Percentiles rank a stretch among this genome's conserved stretches.
Evolutionary conservation across 352 stramenopile genomes (phyloP).

Genomic region (Phytopythium montanum): DNA sequence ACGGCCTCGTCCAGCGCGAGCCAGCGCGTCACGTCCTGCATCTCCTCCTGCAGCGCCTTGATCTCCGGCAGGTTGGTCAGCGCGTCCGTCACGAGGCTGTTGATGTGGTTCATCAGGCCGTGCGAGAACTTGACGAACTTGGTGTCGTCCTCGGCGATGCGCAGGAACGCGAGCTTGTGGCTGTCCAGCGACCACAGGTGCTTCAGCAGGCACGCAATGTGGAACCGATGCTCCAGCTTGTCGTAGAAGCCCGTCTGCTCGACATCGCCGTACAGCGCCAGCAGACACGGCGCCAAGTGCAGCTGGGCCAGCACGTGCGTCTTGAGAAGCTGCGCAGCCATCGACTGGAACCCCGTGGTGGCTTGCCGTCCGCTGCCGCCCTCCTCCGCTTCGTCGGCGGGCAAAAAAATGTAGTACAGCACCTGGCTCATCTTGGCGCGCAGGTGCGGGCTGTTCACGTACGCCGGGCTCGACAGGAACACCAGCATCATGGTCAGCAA

Average conservation of each 20-base stretch:
- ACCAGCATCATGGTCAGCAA: conserved; percentile 90
- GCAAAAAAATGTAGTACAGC: conserved; percentile 96
- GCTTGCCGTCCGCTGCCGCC: conserved; percentile 15
- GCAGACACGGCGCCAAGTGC: conserved; percentile 92
- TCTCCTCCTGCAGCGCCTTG: conserved; percentile 91
- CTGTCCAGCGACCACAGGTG: conserved; percentile 95
- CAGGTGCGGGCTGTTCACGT: conserved; percentile 90
- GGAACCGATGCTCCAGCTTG: conserved; percentile 95
- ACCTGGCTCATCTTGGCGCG: conserved; percentile 96
- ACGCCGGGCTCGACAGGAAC: conserved; percentile 86
- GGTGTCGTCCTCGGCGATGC: conserved; percentile 90
- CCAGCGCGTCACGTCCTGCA: conserved; percentile 72
- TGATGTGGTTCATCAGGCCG: conserved; percentile 99
- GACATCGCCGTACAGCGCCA: conserved; percentile 98
- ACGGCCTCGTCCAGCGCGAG: conserved; percentile 88
- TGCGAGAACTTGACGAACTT: conserved; percentile 99
- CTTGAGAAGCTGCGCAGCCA: conserved; percentile 58
- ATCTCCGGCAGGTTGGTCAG: conserved; percentile 97
- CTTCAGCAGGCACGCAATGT: conserved; percentile 96
- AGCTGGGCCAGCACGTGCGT: conserved; percentile 67
- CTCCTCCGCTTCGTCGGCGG: conserved; percentile 75
- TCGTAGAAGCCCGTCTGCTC: conserved; percentile 98
- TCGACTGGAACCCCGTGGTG: conserved; percentile 18
- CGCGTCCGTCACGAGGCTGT: conserved; percentile 93
- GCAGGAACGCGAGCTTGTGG: conserved; percentile 93